Evolutionary conservation across 129 eudicot genomes (phyloP), one percentile per base, ranked within the genome.

Genomic region (Sambucus nigra): DNA sequence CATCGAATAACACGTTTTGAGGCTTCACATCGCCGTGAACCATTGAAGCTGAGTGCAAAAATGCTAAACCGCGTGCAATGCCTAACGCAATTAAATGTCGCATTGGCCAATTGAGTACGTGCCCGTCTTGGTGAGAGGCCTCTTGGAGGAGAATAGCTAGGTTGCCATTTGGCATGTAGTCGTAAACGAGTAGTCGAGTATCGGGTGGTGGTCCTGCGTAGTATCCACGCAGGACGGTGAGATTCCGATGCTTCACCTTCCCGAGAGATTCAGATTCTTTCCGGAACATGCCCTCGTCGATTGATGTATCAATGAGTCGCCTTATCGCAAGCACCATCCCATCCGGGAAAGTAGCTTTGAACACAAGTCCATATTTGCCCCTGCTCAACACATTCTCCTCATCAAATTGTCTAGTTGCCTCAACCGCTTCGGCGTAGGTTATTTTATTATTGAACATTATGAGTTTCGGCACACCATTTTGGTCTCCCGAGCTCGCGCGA

Each of bases 111-210:
- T 87, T 87, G 18, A 87, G 75, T 13, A 87, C 89, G 8, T 87
- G 96, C 25, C 94, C 94, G 6, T 83, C 94, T 64, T 87, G 94
- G 51, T 87, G 96, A 0, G 94, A 76, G 21, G 96, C 96, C 56
- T 87, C 96, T 74, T 80, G 89, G 3, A 87, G 83, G 9, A 87
- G 56, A 9, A 94, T 87, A 23, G 77, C 82, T 18, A 87, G 33
- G 74, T 87, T 87, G 3, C 96, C 96, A 26, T 87, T 87, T 2
- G 94, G 94, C 96, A 87, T 87, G 80, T 87, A 87, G 64, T 87
- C 96, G 48, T 80, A 87, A 5, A 87, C 79, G 9, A 87, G 79
- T 23, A 87, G 76, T 5, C 96, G 70, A 11, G 65, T 70, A 53
- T 87, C 81, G 0, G 96, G 76, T 14, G n/a, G n/a, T 10, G 83